Evolutionary conservation across 2,329 filamentous ascomycete species (phyloP).

Genomic region (Fusarium buharicum): DNA sequence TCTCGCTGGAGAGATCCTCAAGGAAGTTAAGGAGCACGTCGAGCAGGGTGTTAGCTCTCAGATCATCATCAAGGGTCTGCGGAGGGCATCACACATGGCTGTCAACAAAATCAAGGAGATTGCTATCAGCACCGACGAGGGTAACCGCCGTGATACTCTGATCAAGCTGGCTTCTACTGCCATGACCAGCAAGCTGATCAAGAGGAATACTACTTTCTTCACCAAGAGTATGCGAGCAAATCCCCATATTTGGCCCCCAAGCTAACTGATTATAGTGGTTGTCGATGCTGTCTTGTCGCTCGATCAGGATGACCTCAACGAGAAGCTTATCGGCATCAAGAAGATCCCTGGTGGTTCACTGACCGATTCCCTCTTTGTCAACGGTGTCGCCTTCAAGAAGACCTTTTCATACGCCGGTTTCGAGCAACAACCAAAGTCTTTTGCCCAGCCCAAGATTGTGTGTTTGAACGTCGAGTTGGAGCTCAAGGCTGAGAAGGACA

Average conservation of each 20-base stretch:
- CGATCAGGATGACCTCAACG: conserved; percentile 96
- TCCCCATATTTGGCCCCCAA: not conserved
- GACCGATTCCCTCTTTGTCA: conserved; percentile 95
- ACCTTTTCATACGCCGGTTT: conserved; percentile 99
- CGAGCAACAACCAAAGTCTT: conserved; percentile 97
- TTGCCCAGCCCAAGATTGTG: conserved; percentile 94
- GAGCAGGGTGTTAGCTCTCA: conserved; percentile 97
- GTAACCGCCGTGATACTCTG: conserved; percentile 86
- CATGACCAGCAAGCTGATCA: conserved; percentile 99
- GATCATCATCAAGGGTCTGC: conserved; percentile 95
- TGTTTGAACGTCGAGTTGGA: conserved; percentile 98
- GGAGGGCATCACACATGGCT: conserved; percentile 87
- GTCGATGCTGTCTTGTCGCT: conserved; percentile 95
- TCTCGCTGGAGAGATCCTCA: conserved; percentile 95
- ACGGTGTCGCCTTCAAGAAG: conserved; percentile 99
- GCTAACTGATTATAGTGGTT: conserved; percentile 75
- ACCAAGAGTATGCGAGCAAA: conserved; percentile 79
- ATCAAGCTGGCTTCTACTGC: conserved; percentile 90
- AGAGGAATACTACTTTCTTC: conserved; percentile 96
- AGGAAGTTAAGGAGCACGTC: conserved; percentile 95
- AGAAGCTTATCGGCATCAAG: conserved; percentile 97
- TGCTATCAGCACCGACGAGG: conserved; percentile 83
- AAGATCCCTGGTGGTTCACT: conserved; percentile 97
- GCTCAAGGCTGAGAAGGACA: conserved; percentile 99
- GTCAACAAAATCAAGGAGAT: conserved; percentile 99